Conservation (phyloP, 306 rosid species). For the Ammopiptanthus mongolicus region DNA sequence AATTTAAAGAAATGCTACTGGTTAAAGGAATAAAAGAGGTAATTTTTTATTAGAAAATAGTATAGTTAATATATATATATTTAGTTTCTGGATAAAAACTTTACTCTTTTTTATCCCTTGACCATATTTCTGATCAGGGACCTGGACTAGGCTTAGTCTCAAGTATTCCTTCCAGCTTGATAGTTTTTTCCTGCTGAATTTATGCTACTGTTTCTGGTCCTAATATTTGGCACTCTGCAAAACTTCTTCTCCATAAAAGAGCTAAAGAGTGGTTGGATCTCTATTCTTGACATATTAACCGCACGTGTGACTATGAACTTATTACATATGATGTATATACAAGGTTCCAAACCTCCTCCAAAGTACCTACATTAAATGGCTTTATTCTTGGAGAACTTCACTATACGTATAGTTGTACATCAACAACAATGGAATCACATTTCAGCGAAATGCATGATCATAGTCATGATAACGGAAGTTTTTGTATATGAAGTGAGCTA, state of each 20-base stretch:
- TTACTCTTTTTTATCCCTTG: no score
- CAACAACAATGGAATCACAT: not conserved
- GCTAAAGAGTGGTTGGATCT: not conserved
- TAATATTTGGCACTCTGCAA: not conserved
- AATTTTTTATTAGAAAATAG: no score
- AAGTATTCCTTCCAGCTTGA: no score
- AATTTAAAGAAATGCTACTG: no score
- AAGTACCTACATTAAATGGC: not conserved
- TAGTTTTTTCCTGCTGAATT: no score
- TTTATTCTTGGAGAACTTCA: not conserved
- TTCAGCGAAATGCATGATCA: conserved; percentile 60
- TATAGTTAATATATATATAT: no score
- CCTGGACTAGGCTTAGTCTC: no score
- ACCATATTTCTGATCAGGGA: no score
- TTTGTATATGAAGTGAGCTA: conserved; percentile 73
- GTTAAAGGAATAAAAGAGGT: no score
- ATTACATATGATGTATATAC: not conserved
- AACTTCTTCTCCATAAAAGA: not conserved
- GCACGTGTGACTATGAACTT: not conserved
- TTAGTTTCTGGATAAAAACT: no score
- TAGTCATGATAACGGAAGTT: conserved; percentile 79
- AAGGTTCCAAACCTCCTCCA: not conserved
- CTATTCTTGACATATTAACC: not conserved
- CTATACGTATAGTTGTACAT: conserved; percentile 1
- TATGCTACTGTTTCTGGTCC: no score